Evolutionary conservation across 148 eudicot genomes (phyloP).

Genomic region (Agrostemma githago): DNA sequence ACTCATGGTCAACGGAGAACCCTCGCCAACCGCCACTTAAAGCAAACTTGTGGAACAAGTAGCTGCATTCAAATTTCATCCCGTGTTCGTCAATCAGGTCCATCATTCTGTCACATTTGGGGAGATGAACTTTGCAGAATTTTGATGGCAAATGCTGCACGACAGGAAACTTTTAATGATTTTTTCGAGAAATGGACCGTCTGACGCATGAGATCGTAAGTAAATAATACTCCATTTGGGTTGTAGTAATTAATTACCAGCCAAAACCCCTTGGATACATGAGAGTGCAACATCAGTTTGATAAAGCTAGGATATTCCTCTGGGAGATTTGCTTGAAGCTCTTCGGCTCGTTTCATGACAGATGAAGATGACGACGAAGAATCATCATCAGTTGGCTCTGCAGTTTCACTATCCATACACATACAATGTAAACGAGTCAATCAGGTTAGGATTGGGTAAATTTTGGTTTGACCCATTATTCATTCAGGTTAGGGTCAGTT

Average conservation of each 20-base stretch:
- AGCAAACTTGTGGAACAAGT: conserved; percentile 21
- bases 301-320: conserved; percentile 28
- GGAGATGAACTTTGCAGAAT: conserved; percentile 31
- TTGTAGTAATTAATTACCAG: conserved; percentile 22
- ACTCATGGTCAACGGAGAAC: conserved; percentile 27
- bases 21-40: conserved; percentile 40
- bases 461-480: too few species aligned
- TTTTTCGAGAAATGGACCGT: neutral
- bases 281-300: conserved; percentile 35
- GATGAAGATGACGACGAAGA: neutral
- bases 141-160: conserved; percentile 29
- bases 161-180: neutral
- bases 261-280: conserved; percentile 34
- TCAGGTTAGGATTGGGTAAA: too few species aligned
- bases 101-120: conserved; percentile 14
- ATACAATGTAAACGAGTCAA: neutral
- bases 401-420: conserved; percentile 2
- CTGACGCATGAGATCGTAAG: neutral
- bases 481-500: too few species aligned
- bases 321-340: conserved; percentile 25
- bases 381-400: neutral
- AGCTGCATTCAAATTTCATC: conserved; percentile 9
- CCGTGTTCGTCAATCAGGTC: conserved; percentile 33
- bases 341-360: conserved; percentile 30
- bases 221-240: neutral